phyloP scores from a whole-genome alignment of 1,139 yeast genomes.

The Blastobotrys niveus region DNA sequence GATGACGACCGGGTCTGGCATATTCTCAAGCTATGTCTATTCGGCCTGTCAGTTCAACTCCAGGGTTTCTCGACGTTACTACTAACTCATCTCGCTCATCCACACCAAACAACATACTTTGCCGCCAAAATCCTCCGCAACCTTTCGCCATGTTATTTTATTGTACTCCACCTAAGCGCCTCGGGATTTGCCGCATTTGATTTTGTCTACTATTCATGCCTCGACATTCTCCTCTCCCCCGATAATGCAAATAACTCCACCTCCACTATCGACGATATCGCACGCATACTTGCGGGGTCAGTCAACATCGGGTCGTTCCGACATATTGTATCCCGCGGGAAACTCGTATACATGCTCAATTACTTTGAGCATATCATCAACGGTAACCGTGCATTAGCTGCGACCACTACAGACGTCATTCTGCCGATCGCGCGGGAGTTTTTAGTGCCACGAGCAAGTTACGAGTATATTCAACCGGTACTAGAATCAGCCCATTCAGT shows the following conservation, averaged over 20 bases:
- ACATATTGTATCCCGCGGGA: constrained; percentile 41
- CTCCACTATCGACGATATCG: constrained; percentile 29
- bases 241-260: constrained; percentile 29
- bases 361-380: constrained; percentile 53
- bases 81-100: constrained; percentile 24
- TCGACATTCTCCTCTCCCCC: constrained; percentile 45
- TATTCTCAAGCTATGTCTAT: constrained; percentile 43
- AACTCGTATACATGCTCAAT: constrained; percentile 52
- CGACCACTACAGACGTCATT: constrained; percentile 37
- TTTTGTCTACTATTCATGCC: constrained; percentile 51
- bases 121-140: constrained; percentile 41
- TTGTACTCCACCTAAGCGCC: constrained; percentile 55
- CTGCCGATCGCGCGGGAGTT: constrained; percentile 43
- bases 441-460: constrained; percentile 33
- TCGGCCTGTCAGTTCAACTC: constrained; percentile 48
- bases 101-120: constrained; percentile 24
- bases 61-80: constrained; percentile 48
- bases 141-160: constrained; percentile 51
- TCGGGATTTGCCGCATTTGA: constrained; percentile 69
- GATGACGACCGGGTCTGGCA: constrained; percentile 21
- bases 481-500: constrained; percentile 69
- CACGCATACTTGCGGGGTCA: constrained; percentile 40
- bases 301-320: constrained; percentile 34
- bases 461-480: constrained; percentile 35
- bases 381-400: no score